Base-by-base conservation (phyloP, 345 rosid species). In the Euphorbia lathyris region DNA sequence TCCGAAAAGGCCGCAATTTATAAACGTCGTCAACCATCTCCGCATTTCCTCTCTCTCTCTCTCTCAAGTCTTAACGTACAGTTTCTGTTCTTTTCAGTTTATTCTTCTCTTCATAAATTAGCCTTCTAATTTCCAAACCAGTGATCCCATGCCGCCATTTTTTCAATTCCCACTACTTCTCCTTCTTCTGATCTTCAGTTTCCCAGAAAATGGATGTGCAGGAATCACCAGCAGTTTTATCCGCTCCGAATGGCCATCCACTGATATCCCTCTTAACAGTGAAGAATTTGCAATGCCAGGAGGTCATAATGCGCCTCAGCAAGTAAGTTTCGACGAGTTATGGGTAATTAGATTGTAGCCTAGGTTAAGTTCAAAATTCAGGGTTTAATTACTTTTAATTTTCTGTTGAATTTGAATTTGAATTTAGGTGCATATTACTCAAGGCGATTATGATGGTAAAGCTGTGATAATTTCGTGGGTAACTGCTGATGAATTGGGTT, bases 401-500 rank as follows among this genome's bases (percentile, higher is more conserved):
- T 25, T 4, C 11, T 40, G 38, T 34, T 50, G 56, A 1, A 23
- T 48, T 42, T 59, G 51, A 45, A 45, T 12, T 9, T 56, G 16
- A 66, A 51, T 59, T 67, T 67, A 78, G 87, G 83, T 81, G 30
- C 83, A 80, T 52, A 79, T 82, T 14, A 79, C 85, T 38, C 85
- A 79, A 77, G 87, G 87, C 1, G 79, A 84, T 53, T 74, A 74
- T 34, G 80, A 81, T 14, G 83, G 83, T 22, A 77, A 78, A 51
- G 87, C 79, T 42, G 77, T 82, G 66, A 79, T 82, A 38, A 75
- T 84, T n/a, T 82, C 85, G 14, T 82, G 87, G 82, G 74, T 79
- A 10, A 77, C 82, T 0, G 68, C 80, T 7, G 61, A 68, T n/a
- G 66, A 75, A 63, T 57, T 66, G 0, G 82, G 83, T n/a, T 71